phyloP scores from a whole-genome alignment of 106 monocot genomes.

The Dioscorea alata region DNA sequence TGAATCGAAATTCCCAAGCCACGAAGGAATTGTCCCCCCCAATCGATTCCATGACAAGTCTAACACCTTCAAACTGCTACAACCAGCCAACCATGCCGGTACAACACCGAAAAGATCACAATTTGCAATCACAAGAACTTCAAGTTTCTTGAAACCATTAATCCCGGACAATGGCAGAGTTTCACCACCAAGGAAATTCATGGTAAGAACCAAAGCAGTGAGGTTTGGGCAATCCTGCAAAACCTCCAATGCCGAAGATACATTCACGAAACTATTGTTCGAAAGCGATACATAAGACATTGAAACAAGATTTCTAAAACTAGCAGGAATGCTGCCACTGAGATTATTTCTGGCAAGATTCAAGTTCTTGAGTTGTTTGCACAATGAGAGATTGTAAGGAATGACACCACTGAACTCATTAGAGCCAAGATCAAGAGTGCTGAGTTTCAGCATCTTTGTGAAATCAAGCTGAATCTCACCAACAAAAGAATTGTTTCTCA shows the following conservation, averaged over 20 bases:
- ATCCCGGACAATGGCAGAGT: conserved; percentile 27
- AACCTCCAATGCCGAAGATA: conserved; percentile 33
- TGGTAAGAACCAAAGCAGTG: conserved; percentile 38
- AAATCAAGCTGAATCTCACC: conserved; percentile 44
- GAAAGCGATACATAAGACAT: conserved; percentile 43
- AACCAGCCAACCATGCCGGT: conserved; percentile 36
- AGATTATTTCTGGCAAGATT: conserved; percentile 52
- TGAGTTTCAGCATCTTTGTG: conserved; percentile 18
- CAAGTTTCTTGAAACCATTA: conserved; percentile 30
- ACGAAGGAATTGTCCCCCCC: conserved; percentile 38
- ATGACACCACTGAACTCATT: conserved; percentile 43
- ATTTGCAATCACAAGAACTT: conserved; percentile 45
- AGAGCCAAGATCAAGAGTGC: conserved; percentile 40
- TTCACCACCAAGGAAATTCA: conserved; percentile 40
- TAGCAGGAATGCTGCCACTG: conserved; percentile 35
- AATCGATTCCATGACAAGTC: conserved; percentile 57
- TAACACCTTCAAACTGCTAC: conserved; percentile 27
- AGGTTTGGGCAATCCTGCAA: conserved; percentile 53
- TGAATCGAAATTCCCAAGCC: conserved; percentile 26
- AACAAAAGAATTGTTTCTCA: conserved; percentile 57
- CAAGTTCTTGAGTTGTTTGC: conserved; percentile 28
- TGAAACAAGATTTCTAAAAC: conserved; percentile 33
- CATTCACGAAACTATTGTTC: conserved; percentile 43
- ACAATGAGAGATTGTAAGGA: conserved; percentile 35
- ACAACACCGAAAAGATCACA: conserved; percentile 41